A percentile compares a stretch with the other conserved stretches of the same genome.
Conservation (phyloP, 176 grass and related monocot genomes). For the Saccharum officinarum region DNA sequence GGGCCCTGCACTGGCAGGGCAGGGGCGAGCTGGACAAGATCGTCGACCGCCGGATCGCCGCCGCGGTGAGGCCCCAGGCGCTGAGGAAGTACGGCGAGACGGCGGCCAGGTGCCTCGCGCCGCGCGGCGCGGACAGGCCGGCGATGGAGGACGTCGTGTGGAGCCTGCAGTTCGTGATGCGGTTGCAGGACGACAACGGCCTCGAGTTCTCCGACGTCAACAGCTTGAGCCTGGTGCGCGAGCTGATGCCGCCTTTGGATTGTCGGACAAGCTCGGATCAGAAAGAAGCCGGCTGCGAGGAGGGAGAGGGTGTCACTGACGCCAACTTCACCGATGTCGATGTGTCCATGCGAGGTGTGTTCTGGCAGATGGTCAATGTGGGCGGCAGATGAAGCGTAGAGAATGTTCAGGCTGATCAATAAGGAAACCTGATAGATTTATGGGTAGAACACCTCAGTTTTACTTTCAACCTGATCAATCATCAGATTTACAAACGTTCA, state of each 20-base stretch:
- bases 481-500: too few relatives aligned
- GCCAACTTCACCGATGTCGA: slow-evolving; percentile 12
- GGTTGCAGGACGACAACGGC: slow-evolving; percentile 30
- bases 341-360: slow-evolving; percentile 48
- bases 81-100: slow-evolving; percentile 45
- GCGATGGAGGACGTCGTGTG: slow-evolving; percentile 56
- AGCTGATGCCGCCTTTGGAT: not conserved
- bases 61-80: not conserved
- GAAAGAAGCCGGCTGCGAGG: not conserved
- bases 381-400: not conserved
- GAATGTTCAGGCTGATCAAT: not conserved
- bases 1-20: slow-evolving; percentile 35
- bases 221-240: slow-evolving; percentile 24
- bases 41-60: slow-evolving; percentile 40
- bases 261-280: not conserved
- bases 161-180: slow-evolving; percentile 46
- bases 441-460: too few relatives aligned
- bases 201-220: slow-evolving; percentile 37
- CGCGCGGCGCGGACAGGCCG: slow-evolving; percentile 28
- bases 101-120: slow-evolving; percentile 34
- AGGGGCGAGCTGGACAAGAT: slow-evolving; percentile 38
- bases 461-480: too few relatives aligned
- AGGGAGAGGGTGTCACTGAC: not conserved
- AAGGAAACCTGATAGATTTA: not conserved
- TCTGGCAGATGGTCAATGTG: slow-evolving; percentile 46